Base-by-base conservation (phyloP, 768 basidiomycete species). In the Boletus patriciae region DNA sequence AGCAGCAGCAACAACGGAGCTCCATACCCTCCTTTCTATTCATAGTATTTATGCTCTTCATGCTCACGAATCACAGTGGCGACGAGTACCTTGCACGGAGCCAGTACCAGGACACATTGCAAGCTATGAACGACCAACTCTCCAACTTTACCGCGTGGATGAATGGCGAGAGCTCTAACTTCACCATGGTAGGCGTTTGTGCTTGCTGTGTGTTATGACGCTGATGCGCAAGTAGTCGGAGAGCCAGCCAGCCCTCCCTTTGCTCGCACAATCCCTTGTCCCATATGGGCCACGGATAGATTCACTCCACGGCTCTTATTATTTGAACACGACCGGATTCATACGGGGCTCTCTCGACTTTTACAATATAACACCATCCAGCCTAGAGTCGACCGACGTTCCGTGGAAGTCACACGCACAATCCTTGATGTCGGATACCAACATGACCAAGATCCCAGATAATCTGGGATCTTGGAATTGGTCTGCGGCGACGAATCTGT, bases 121-220 rank as follows among this genome's bases (percentile, higher is more conserved):
- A 77, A 31, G 77, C 77, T 8, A 69, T 91, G 57, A 77, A 77
- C 33, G 76, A 81, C 64, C 83, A 89, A 58, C 70, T 85, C 13
- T 80, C 80, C n/a, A 90, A 92, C 68, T 92, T 82, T 64, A 85
- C 87, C 1, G 81, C 84, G 1, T 92, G 88, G 88, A 70, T 88
- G 71, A 84, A 86, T 63, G 85, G 86, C 8, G 84, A 83, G 10
- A 74, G 72, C 19, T 77, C 86, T 0, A 83, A 90, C 62, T 90
- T 89, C 58, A 79, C 79, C 11, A 67, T 89, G 66, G 90, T 91
- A 52, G 46, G 81, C 69, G 11, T 41, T 51, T 19, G 18, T 57
- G n/a, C 19, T 21, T 45, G 31, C 33, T 31, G 34, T 42, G 41
- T 25, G 23, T n/a, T 19, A 9, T 44, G 21, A 40, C 42, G 38